Evolutionary conservation across 2,329 filamentous ascomycete species (phyloP).

Genomic region (Fusarium sacchari): DNA sequence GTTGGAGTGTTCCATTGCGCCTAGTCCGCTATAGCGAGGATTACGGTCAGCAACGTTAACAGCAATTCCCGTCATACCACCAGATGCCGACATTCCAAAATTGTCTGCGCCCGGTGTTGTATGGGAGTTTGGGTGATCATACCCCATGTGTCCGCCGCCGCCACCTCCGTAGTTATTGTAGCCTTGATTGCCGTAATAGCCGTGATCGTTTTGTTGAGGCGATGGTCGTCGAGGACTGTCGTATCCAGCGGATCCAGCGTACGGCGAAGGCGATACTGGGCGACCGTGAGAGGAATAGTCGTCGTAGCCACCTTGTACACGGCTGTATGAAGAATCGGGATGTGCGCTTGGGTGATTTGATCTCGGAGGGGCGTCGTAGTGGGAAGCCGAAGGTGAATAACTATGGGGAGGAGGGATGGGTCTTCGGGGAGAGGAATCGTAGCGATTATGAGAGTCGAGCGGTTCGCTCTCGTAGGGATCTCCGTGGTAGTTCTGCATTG

Average conservation of each 20-base stretch:
- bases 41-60: constrained; percentile 72
- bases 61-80: constrained; percentile 75
- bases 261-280: constrained; percentile 30
- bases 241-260: constrained; percentile 35
- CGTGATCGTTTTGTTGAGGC: constrained; percentile 36
- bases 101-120: constrained; percentile 73
- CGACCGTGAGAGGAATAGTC: constrained; percentile 27
- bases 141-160: constrained; percentile 40
- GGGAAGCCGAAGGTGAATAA: constrained; percentile 37
- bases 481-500: constrained; percentile 49
- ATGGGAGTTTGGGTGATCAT: constrained; percentile 39
- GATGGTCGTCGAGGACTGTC: constrained; percentile 37
- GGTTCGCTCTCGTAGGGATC: constrained; percentile 51
- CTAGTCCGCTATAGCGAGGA: constrained; percentile 71
- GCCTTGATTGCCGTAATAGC: constrained; percentile 26
- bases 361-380: constrained; percentile 42
- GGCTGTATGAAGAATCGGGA: constrained; percentile 40
- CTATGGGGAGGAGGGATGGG: constrained; percentile 37
- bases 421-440: constrained; percentile 38
- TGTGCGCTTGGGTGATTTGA: constrained; percentile 39
- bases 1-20: constrained; percentile 62
- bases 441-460: constrained; percentile 44
- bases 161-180: constrained; percentile 32
- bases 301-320: constrained; percentile 32
- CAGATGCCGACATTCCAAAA: constrained; percentile 68